Percentiles rank a stretch among this genome's conserved stretches.
phyloP scores from a whole-genome alignment of 257 asterid genomes.

The Linaria vulgaris region DNA sequence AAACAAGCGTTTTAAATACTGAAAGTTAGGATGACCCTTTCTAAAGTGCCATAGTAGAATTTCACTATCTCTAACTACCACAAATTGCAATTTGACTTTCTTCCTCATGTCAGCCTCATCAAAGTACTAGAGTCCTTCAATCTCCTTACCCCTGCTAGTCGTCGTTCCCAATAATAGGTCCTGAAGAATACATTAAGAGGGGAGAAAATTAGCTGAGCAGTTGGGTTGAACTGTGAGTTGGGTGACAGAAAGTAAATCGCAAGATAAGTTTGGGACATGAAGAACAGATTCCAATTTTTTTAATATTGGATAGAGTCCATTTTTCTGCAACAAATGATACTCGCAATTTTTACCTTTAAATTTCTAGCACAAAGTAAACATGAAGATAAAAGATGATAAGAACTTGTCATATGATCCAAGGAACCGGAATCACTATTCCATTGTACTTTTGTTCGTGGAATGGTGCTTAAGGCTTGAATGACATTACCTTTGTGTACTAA shows the following conservation, averaged over 20 bases:
- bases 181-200: neutral
- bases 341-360: neutral
- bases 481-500: neutral
- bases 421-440: constrained; percentile 13
- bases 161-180: constrained; percentile 13
- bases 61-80: neutral
- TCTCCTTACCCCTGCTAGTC: constrained; percentile 18
- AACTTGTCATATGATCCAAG: neutral
- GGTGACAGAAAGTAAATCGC: constrained; percentile 14
- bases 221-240: neutral
- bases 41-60: neutral
- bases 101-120: neutral
- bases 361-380: neutral
- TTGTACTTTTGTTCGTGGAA: neutral
- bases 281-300: neutral
- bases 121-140: neutral
- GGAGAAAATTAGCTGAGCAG: constrained; percentile 9
- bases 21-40: neutral
- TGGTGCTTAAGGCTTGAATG: neutral
- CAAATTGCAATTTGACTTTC: neutral
- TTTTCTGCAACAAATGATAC: constrained; percentile 5
- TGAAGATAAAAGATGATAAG: neutral
- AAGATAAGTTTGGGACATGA: constrained; percentile 14
- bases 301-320: neutral
- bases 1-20: neutral